Conservation (phyloP, 2,329 filamentous ascomycete genomes). For the Grosmannia serpens region DNA sequence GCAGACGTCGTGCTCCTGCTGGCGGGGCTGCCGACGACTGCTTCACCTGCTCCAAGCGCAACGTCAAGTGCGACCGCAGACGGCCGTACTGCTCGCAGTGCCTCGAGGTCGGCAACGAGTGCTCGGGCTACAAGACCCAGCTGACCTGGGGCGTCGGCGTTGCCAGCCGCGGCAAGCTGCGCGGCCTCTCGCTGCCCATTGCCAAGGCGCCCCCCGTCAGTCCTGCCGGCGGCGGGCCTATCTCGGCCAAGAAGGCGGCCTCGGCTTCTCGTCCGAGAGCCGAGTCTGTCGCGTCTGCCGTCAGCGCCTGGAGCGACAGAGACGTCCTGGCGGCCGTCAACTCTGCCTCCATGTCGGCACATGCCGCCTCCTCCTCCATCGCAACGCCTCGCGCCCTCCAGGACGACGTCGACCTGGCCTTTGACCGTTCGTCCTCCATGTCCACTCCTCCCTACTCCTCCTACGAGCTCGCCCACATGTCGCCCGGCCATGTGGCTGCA, state of each 20-base stretch:
- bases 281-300: slow-evolving; percentile 25
- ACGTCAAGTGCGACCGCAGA: slow-evolving; percentile 77
- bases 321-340: slow-evolving; percentile 17
- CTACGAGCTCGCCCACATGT: slow-evolving; percentile 32
- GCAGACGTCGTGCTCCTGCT: slow-evolving; percentile 76
- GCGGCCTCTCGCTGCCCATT: slow-evolving; percentile 68
- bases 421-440: slow-evolving; percentile 31
- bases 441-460: slow-evolving; percentile 29
- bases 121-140: slow-evolving; percentile 92
- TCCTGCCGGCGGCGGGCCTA: slow-evolving; percentile 17
- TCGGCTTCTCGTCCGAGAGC: slow-evolving; percentile 23
- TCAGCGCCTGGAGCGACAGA: slow-evolving; percentile 27
- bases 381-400: slow-evolving; percentile 19
- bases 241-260: slow-evolving; percentile 34
- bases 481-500: not conserved
- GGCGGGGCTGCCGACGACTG: slow-evolving; percentile 90
- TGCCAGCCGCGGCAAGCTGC: slow-evolving; percentile 86
- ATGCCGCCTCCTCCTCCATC: slow-evolving; percentile 7
- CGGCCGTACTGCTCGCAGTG: slow-evolving; percentile 93
- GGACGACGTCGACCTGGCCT: slow-evolving; percentile 25
- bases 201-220: slow-evolving; percentile 46
- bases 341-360: not conserved
- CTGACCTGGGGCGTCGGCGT: slow-evolving; percentile 95
- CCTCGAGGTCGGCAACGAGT: slow-evolving; percentile 81
- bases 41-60: slow-evolving; percentile 80